Evolutionary conservation across 805 yeast species (phyloP).

Genomic region (Candida anglica): DNA sequence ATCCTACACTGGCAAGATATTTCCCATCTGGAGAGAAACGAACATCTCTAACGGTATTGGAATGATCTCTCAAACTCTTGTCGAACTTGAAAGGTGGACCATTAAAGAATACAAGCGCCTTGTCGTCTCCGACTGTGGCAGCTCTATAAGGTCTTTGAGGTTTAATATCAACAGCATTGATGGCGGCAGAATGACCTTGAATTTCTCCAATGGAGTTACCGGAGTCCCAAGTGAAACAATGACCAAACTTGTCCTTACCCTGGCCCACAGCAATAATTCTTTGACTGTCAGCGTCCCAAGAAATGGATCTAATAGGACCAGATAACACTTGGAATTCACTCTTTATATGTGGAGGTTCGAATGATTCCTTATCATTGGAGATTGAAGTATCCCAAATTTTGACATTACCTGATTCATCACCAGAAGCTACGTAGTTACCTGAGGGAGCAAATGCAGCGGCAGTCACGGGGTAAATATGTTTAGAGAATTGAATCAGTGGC

Average conservation of each 20-base stretch:
- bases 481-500: constrained; percentile 60
- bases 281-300: constrained; percentile 88
- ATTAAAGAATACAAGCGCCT: constrained; percentile 73
- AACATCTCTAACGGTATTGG: constrained; percentile 77
- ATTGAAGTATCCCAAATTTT: constrained; percentile 72
- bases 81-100: constrained; percentile 95
- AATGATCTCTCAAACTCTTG: constrained; percentile 67
- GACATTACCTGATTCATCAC: constrained; percentile 86
- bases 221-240: constrained; percentile 87
- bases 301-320: constrained; percentile 77
- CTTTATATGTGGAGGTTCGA: constrained; percentile 55
- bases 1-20: constrained; percentile 72
- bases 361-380: constrained; percentile 31
- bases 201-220: constrained; percentile 98
- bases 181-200: constrained; percentile 81
- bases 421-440: constrained; percentile 87
- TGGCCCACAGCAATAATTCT: constrained; percentile 93
- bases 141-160: constrained; percentile 90
- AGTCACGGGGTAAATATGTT: constrained; percentile 68
- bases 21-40: constrained; percentile 80
- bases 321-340: constrained; percentile 77
- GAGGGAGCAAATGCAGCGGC: constrained; percentile 87
- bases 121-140: constrained; percentile 89
- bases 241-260: constrained; percentile 90
- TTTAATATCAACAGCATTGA: constrained; percentile 81